These are phyloP conservation scores for Trichoderma sp. DNA, from an alignment of 2,329 filamentous ascomycete genomes.

Conservation along the genomic window DNA sequence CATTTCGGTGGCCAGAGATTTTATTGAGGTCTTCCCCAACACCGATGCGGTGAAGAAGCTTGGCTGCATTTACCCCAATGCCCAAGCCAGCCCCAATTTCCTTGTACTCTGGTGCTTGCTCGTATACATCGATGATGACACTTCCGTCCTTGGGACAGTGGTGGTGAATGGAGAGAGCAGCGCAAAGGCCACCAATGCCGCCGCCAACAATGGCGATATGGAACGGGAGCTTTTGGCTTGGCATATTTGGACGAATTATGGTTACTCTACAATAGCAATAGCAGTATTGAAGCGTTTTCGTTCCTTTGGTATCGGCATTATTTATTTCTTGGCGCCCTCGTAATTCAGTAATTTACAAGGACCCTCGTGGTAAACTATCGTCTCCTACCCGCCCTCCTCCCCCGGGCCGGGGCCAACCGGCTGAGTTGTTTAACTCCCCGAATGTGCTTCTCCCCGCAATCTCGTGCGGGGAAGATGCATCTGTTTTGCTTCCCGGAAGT, in stretches of 20 bases:
- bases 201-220: constrained; percentile 15
- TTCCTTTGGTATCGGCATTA: neutral
- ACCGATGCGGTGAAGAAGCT: constrained; percentile 8
- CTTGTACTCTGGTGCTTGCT: constrained; percentile 8
- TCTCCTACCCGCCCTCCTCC: neutral
- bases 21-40: constrained; percentile 3
- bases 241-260: neutral
- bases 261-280: neutral
- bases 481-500: neutral
- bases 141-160: constrained; percentile 16
- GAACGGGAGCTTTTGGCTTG: constrained; percentile 11
- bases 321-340: neutral
- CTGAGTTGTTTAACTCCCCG: constrained; percentile 5
- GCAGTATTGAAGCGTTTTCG: neutral
- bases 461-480: neutral
- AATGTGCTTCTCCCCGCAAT: neutral
- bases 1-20: constrained; percentile 8
- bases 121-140: constrained; percentile 5
- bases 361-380: neutral
- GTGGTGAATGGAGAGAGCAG: constrained; percentile 5
- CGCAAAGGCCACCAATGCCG: constrained; percentile 15
- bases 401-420: neutral
- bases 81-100: constrained; percentile 12
- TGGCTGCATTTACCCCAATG: constrained; percentile 11
- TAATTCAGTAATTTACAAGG: neutral